phyloP scores from a whole-genome alignment of 176 grass and related monocot species.

The Zea mays region Zm-B73-REFERENCE-NAM-5.0 NC_050102.1:140843001-140843500 shows the following conservation, averaged over 20 bases:
- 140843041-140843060: not conserved
- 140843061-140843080: not conserved
- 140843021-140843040: not conserved
- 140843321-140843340: not conserved
- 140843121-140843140: not conserved
- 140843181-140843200: not conserved
- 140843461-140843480: not conserved
- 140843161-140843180: no score
- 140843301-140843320: not conserved
- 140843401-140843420: not conserved
- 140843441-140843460: not conserved
- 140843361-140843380: not conserved
- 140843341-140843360: not conserved
- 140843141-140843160: not conserved
- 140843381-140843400: not conserved
- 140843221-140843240: not conserved
- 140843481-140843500: not conserved
- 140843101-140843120: not conserved
- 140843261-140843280: conserved; percentile 1
- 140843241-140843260: not conserved
- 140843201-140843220: not conserved
- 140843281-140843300: not conserved
- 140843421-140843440: not conserved
- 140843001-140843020: no score
- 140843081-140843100: not conserved